Evolutionary conservation across 495 filamentous ascomycete genomes (phyloP).

Genomic region (Penicilliopsis zonata): DNA sequence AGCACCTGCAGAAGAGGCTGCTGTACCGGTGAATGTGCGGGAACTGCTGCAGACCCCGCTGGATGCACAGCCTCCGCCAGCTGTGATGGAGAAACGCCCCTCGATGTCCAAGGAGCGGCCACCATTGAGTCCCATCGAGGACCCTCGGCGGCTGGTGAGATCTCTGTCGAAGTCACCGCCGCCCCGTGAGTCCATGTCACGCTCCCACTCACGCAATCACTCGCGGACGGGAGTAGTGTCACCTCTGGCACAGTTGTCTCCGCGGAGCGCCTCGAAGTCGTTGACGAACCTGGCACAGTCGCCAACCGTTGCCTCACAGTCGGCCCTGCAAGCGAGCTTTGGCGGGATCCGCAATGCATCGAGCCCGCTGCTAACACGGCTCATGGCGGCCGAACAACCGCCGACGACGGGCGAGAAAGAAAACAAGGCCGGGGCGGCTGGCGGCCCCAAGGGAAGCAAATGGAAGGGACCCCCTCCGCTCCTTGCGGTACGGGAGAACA

Average conservation of each 20-base stretch:
- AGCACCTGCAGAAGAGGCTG: constrained; percentile 29
- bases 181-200: constrained; percentile 1
- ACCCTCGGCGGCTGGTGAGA: constrained; percentile 5
- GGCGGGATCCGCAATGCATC: constrained; percentile 26
- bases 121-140: constrained; percentile 7
- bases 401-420: constrained; percentile 4
- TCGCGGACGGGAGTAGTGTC: neutral
- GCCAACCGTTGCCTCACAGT: constrained; percentile 4
- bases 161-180: no score
- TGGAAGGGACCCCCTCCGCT: constrained; percentile 27
- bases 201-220: neutral
- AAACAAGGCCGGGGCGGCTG: no score
- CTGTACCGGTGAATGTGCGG: constrained; percentile 51
- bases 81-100: constrained; percentile 16
- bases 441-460: constrained; percentile 7
- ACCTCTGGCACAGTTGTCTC: constrained; percentile 7
- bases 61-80: constrained; percentile 27
- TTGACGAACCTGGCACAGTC: constrained; percentile 6
- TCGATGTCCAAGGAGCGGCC: constrained; percentile 6
- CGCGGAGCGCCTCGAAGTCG: constrained; percentile 9
- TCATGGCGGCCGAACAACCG: constrained; percentile 9
- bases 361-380: constrained; percentile 26
- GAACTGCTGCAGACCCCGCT: constrained; percentile 61
- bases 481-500: constrained; percentile 28
- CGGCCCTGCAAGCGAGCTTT: constrained; percentile 2